Evolutionary conservation across 2,329 filamentous ascomycete genomes (phyloP).

Genomic region (Colletotrichum spaethianum): DNA sequence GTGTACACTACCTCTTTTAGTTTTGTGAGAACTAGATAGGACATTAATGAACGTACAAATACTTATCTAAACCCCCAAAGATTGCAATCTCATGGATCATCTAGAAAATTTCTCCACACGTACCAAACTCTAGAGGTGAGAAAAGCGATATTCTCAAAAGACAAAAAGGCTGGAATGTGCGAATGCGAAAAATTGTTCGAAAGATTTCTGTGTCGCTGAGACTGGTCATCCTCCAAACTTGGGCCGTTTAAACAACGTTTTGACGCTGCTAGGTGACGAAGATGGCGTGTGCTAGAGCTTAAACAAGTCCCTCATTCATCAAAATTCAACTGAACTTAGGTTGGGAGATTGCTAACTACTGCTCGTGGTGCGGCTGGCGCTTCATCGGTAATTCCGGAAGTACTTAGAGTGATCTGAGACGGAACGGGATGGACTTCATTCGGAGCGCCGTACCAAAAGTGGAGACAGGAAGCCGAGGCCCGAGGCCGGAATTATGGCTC

Average conservation of each 20-base stretch:
- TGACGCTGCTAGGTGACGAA: too few relatives aligned
- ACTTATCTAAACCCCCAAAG: background rate
- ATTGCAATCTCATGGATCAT: background rate
- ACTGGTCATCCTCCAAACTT: background rate
- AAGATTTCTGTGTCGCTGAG: background rate
- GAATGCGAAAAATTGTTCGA: background rate
- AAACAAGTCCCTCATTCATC: background rate
- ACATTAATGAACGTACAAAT: too few relatives aligned
- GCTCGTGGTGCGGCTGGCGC: background rate
- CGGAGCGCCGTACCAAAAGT: background rate
- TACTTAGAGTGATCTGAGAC: background rate
- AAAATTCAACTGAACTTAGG: background rate
- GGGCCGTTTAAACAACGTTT: background rate
- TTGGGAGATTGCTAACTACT: background rate
- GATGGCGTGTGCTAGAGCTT: background rate
- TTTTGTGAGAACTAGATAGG: too few relatives aligned
- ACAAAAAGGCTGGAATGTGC: too few relatives aligned
- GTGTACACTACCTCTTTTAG: too few relatives aligned
- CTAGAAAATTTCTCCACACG: background rate
- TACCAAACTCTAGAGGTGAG: background rate
- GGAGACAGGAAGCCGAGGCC: background rate
- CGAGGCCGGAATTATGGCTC: background rate
- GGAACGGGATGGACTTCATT: background rate
- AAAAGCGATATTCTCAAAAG: background rate
- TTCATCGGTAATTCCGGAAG: too few relatives aligned